Conservation (phyloP, 345 rosid genomes). For the Bretschneidera sinensis region DNA sequence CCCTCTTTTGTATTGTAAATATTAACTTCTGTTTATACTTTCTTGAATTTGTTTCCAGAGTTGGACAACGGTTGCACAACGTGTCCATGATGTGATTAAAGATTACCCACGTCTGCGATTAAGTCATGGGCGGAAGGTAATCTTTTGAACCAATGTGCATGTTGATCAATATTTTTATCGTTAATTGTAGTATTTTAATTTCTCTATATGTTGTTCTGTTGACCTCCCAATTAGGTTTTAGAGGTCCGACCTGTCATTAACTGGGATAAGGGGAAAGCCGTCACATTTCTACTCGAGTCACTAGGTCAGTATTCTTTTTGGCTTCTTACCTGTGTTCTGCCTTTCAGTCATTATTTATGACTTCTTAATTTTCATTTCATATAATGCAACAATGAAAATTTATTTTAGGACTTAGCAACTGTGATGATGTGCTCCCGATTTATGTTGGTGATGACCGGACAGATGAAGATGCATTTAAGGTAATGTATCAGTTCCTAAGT, state of each 20-base stretch:
- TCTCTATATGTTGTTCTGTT: slow-evolving; percentile 6
- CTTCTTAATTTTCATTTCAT: background rate
- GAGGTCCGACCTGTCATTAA: slow-evolving; percentile 87
- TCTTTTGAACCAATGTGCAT: slow-evolving; percentile 3
- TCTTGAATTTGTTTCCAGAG: slow-evolving; percentile 32
- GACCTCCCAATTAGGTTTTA: slow-evolving; percentile 51
- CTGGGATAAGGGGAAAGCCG: slow-evolving; percentile 98
- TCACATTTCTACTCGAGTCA: slow-evolving; percentile 83
- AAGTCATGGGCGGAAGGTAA: slow-evolving; percentile 82
- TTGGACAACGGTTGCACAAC: slow-evolving; percentile 52
- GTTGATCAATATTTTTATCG: background rate
- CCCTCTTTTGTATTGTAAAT: no score
- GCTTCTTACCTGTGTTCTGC: background rate
- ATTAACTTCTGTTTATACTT: slow-evolving; percentile 1
- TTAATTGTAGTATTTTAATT: slow-evolving; percentile 7
- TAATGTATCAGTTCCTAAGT: slow-evolving; percentile 2
- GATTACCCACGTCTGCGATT: slow-evolving; percentile 51
- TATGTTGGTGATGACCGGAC: slow-evolving; percentile 95
- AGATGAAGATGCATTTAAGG: slow-evolving; percentile 98
- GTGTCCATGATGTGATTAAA: slow-evolving; percentile 49
- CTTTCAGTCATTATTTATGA: background rate
- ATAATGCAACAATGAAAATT: slow-evolving; percentile 1
- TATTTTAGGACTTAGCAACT: slow-evolving; percentile 49
- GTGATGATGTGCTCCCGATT: slow-evolving; percentile 87
- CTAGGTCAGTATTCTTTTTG: slow-evolving; percentile 44